Evolutionary conservation across 768 basidiomycete species (phyloP).

Genomic region (Tulasnella sp.): DNA sequence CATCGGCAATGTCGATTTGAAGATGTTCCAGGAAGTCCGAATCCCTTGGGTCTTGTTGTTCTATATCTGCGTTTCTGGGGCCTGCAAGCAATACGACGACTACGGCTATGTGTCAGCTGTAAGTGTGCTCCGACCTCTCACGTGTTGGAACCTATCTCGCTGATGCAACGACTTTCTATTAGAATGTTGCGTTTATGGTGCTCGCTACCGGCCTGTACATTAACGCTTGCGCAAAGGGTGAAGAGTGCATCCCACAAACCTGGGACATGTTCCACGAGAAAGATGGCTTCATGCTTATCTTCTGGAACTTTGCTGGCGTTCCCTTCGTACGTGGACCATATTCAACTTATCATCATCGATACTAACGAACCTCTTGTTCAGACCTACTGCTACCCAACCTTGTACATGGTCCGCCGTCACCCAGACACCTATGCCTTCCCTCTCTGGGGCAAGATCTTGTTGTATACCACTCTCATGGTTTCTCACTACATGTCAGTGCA

Average conservation of each 20-base stretch:
- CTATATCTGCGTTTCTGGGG: constrained; percentile 84
- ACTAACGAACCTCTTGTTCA: constrained; percentile 26
- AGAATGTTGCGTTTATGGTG: constrained; percentile 98
- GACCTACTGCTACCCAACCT: constrained; percentile 95
- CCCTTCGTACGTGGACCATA: constrained; percentile 50
- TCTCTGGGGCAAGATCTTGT: constrained; percentile 57
- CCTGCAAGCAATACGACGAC: constrained; percentile 89
- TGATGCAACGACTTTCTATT: background rate
- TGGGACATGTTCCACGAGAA: constrained; percentile 99
- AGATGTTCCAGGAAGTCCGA: constrained; percentile 98
- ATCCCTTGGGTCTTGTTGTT: constrained; percentile 97
- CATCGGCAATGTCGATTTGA: constrained; percentile 83
- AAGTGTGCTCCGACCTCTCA: background rate
- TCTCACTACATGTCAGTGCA: constrained; percentile 75
- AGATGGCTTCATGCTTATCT: constrained; percentile 93
- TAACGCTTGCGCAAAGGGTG: constrained; percentile 71
- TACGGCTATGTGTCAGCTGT: constrained; percentile 85
- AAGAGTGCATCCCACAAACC: constrained; percentile 91
- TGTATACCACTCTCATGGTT: constrained; percentile 68
- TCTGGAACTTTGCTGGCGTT: constrained; percentile 94
- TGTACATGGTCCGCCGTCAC: constrained; percentile 95
- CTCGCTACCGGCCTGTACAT: constrained; percentile 94
- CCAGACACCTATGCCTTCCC: constrained; percentile 83
- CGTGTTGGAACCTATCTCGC: background rate
- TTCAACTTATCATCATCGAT: background rate